Base-by-base conservation (phyloP, 257 asterid species). In the Capsicum pubescens region DNA sequence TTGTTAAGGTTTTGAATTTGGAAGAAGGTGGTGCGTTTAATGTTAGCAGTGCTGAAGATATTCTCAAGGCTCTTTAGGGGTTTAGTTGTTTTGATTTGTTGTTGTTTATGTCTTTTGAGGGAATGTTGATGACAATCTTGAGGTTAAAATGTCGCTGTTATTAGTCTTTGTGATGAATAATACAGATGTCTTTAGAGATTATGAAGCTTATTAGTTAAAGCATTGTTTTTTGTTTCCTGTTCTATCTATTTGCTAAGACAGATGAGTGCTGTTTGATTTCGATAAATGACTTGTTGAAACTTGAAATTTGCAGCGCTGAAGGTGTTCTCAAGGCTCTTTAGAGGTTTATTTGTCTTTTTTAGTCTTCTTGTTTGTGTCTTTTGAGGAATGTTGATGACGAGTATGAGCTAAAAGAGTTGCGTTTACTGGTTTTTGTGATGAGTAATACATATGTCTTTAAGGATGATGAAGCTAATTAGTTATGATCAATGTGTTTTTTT, bases 11-110 rank as follows among this genome's bases (percentile, higher is more conserved):
- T 79, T 83, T 93, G 92, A 97, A 97, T 86, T 85, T 97, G 94
- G 99, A 97, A 82, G 98, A 97, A 1, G 99, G 99, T 12, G 99
- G 99, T 3, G 98, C 99, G 21, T 95, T 97, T 71, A 93, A 92
- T 76, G 95, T 93, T n/a, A 97, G 99, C 93, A 94, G 99, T 78
- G 99, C 99, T 9, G 99, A 93, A 88, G 98, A 95, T 85, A 39
- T 97, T 93, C 98, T 97, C 85, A 91, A 93, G 82, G 92, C 90
- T 35, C 82, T 96, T 56, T 82, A 82, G 74, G 36, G 83, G 48
- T 44, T 5, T 44, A 4, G 5, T 44, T 44, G 48, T 44, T 44
- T 44, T 39, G 5, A 1, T 8, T 76, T 39, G 32, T 52, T 59
- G 44, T 80, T 80, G 26, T 15, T 74, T 63, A 16, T 32, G 72